These are phyloP conservation scores for Colletotrichum lentis DNA, from an alignment of 2,329 filamentous ascomycete species.

Conservation along the genomic window DNA sequence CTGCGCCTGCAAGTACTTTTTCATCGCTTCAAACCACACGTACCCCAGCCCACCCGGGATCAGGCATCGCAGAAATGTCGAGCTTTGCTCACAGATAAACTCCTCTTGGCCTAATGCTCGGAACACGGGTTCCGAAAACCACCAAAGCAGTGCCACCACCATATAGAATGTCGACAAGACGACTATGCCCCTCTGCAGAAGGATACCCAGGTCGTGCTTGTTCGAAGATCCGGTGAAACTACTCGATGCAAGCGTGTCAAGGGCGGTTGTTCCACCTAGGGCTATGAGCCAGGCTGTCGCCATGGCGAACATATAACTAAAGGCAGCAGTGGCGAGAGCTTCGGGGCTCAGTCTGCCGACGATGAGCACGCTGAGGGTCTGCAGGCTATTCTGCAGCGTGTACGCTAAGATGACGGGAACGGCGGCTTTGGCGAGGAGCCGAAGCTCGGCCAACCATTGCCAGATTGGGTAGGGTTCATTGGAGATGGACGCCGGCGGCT, in stretches of 20 bases:
- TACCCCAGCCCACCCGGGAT: slow-evolving; percentile 86
- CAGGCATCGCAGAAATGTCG: slow-evolving; percentile 75
- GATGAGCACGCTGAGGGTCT: slow-evolving; percentile 82
- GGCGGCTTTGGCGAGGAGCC: slow-evolving; percentile 72
- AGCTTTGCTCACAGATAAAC: slow-evolving; percentile 76
- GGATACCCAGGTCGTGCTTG: slow-evolving; percentile 78
- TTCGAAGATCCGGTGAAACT: slow-evolving; percentile 83
- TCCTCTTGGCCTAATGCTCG: slow-evolving; percentile 78
- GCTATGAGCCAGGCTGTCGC: slow-evolving; percentile 87
- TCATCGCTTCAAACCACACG: slow-evolving; percentile 85
- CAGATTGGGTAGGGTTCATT: slow-evolving; percentile 22
- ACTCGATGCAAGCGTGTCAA: slow-evolving; percentile 85
- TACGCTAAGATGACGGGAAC: slow-evolving; percentile 85
- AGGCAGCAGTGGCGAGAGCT: slow-evolving; percentile 81
- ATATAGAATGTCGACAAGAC: slow-evolving; percentile 77
- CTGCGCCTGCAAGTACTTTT: slow-evolving; percentile 89
- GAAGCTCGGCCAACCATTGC: slow-evolving; percentile 61
- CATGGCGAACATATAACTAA: slow-evolving; percentile 95
- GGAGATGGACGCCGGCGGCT: slow-evolving; percentile 23
- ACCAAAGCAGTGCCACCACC: slow-evolving; percentile 77
- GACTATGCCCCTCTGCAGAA: slow-evolving; percentile 79
- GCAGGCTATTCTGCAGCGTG: slow-evolving; percentile 83
- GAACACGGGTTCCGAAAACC: slow-evolving; percentile 78
- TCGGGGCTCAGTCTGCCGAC: slow-evolving; percentile 82
- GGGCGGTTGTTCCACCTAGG: slow-evolving; percentile 83